Base-by-base conservation (phyloP, 2,329 filamentous ascomycete genomes). In the Polychaeton citri region DNA sequence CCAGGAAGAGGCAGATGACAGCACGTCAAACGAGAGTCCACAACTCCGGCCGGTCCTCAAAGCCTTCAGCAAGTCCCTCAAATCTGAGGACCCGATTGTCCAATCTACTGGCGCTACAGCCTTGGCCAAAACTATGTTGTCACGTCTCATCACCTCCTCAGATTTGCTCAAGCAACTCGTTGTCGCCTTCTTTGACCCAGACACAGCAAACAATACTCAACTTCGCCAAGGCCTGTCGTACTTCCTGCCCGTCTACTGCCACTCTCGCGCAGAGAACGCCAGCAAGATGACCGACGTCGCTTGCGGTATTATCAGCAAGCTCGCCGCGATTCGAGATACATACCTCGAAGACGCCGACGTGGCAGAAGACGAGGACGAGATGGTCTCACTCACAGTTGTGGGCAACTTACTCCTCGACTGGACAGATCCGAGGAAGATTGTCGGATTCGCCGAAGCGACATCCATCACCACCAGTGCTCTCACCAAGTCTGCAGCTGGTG, bases 241-340 rank as follows among this genome's bases (percentile, higher is more conserved):
- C 59, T 95, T 95, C 68, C 65, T 96, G 21, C 88, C 88, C 0
- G 87, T 95, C 0, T 96, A 92, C 63, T 90, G 84, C 58, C 93
- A 88, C 59, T 87, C 81, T 6, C 73, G 83, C 3, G 59, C 77
- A 3, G 80, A 83, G 43, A 94, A 95, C 51, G 86, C 90, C 43
- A 72, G 80, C 19, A 70, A 85, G 21, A 86, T 96, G 81, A 74
- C 76, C 5, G 63, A 67, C 13, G 72, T 95, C 15, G 74, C 81
- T 0, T 71, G 88, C 2, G 73, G 80, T 18, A 76, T 85, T 0
- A 64, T 96, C 7, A 79, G 85, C 43, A 74, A 79, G 9, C 71
- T 94, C 0, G 52, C 70, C 9, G 51, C 49, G 0, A 39, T 58
- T 21, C 43, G 55, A 16, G 52, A 59, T 34, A 47, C 49, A 1